A percentile compares a stretch with the other conserved stretches of the same genome.
These are phyloP conservation scores for Candida broadrunensis DNA, from an alignment of 805 yeast genomes.

Conservation along the genomic window DNA sequence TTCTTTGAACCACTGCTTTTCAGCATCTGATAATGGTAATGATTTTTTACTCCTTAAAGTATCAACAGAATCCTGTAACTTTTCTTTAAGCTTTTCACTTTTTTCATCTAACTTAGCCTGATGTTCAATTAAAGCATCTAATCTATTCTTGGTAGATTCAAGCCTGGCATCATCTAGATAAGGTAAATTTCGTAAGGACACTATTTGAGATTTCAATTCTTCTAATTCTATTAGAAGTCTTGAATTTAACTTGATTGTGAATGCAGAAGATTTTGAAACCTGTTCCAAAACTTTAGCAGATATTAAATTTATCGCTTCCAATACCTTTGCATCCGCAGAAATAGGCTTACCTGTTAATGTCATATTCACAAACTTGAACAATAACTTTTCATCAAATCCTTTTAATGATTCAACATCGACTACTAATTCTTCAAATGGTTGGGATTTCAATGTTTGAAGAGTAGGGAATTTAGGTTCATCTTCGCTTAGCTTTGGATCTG, in stretches of 20 bases:
- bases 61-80: conserved; percentile 20
- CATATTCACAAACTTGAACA: conserved; percentile 4
- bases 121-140: conserved; percentile 12
- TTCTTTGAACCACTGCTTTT: conserved; percentile 36
- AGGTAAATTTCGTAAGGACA: conserved; percentile 5
- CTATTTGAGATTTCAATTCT: conserved; percentile 19
- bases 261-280: conserved; percentile 13
- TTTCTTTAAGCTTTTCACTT: conserved; percentile 16
- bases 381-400: not conserved
- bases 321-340: conserved; percentile 2
- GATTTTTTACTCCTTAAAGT: conserved; percentile 15
- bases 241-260: conserved; percentile 15
- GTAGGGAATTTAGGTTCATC: not conserved
- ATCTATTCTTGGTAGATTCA: conserved; percentile 5
- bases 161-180: not conserved
- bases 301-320: conserved; percentile 13
- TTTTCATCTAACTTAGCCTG: conserved; percentile 21
- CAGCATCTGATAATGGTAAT: conserved; percentile 33
- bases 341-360: conserved; percentile 1
- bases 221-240: conserved; percentile 19
- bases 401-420: conserved; percentile 11
- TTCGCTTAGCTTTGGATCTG: not conserved
- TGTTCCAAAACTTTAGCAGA: conserved; percentile 13
- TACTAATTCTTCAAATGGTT: conserved; percentile 15
- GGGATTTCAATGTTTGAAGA: not conserved